phyloP scores from a whole-genome alignment of 768 basidiomycete species.

The Mycena filopes region DNA sequence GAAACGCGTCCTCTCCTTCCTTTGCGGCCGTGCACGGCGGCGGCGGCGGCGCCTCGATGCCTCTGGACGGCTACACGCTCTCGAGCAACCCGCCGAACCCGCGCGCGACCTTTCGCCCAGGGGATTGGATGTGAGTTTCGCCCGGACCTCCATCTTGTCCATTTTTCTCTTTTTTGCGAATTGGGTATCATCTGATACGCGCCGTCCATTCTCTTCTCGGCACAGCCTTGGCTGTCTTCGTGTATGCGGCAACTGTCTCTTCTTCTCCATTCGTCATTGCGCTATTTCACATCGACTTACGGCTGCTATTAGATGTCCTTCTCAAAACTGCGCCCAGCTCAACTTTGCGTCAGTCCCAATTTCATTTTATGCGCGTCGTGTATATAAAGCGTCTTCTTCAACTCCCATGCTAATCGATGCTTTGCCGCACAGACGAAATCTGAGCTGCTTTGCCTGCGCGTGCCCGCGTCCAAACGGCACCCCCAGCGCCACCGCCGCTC shows the following conservation, averaged over 20 bases:
- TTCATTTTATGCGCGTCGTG: conserved; percentile 25
- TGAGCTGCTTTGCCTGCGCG: conserved; percentile 82
- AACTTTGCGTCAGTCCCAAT: conserved; percentile 85
- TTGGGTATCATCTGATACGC: conserved; percentile 25
- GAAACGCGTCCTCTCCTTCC: background rate
- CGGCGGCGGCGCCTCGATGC: conserved; percentile 35
- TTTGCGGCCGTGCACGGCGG: conserved; percentile 24
- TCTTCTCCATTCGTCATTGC: conserved; percentile 31
- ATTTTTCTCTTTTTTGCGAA: conserved; percentile 13
- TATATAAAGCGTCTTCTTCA: conserved; percentile 27
- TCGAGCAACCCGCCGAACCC: conserved; percentile 81
- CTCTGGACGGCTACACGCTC: conserved; percentile 59
- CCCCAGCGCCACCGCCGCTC: conserved; percentile 41
- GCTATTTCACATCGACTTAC: conserved; percentile 36
- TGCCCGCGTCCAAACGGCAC: conserved; percentile 55
- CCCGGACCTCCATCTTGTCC: conserved; percentile 26
- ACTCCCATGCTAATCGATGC: conserved; percentile 55
- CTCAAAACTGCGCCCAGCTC: conserved; percentile 78
- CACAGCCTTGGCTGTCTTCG: conserved; percentile 30
- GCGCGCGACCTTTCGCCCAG: conserved; percentile 70
- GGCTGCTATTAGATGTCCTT: conserved; percentile 63
- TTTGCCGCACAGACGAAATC: conserved; percentile 75
- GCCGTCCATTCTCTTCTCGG: conserved; percentile 29
- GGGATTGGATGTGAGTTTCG: conserved; percentile 80
- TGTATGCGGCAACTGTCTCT: conserved; percentile 31